phyloP scores from a whole-genome alignment of 306 rosid genomes.

The Arachis stenosperma region DNA sequence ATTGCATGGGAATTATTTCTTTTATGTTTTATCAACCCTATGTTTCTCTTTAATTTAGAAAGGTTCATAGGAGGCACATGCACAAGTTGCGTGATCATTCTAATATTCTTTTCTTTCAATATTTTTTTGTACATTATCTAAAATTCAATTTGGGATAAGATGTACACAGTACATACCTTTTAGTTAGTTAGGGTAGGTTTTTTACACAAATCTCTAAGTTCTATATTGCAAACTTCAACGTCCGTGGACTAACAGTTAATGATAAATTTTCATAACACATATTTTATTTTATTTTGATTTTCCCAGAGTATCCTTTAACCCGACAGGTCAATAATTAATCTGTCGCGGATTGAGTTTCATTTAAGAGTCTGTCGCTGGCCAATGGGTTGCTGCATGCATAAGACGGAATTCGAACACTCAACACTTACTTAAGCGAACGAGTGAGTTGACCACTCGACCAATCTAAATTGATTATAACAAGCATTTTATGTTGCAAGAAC shows the following conservation, averaged over 20 bases:
- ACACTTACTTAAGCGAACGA: no score
- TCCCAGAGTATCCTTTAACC: no score
- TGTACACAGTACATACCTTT: no score
- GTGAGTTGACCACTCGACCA: no score
- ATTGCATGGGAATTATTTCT: neutral
- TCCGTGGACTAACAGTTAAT: neutral
- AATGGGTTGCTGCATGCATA: no score
- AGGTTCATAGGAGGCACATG: neutral
- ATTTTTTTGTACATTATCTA: neutral
- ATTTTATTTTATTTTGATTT: no score
- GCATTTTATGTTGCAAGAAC: neutral
- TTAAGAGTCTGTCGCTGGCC: no score
- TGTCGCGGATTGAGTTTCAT: no score
- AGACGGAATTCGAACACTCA: no score
- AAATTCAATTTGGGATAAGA: neutral
- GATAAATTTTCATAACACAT: no score
- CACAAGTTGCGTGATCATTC: neutral
- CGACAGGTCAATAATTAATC: no score
- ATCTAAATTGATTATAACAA: no score
- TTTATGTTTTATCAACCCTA: neutral
- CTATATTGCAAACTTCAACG: neutral
- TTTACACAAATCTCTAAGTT: neutral
- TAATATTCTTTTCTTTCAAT: slow-evolving; percentile 7
- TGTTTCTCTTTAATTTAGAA: neutral
- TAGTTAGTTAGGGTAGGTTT: neutral